phyloP scores from a whole-genome alignment of 2,329 filamentous ascomycete genomes.

The Sordariomycetes sp. region DNA sequence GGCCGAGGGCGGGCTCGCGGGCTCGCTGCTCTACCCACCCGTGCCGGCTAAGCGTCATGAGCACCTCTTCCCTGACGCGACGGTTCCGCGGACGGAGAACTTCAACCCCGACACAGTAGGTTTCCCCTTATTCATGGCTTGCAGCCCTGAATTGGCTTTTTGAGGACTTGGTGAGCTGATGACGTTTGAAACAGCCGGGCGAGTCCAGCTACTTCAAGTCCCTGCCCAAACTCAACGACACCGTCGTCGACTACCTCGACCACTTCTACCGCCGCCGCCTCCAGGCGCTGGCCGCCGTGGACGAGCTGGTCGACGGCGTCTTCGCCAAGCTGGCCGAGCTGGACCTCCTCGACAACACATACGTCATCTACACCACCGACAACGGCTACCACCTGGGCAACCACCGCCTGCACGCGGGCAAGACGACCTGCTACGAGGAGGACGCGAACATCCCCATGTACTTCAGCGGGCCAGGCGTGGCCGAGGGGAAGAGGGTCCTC shows the following conservation, averaged over 20 bases:
- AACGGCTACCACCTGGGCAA: conserved; percentile 53
- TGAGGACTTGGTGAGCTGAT: neutral
- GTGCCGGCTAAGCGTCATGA: conserved; percentile 50
- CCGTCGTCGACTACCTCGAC: conserved; percentile 34
- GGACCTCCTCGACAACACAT: conserved; percentile 52
- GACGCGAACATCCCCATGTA: conserved; percentile 49
- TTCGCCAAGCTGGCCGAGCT: conserved; percentile 28
- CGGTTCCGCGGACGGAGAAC: conserved; percentile 49
- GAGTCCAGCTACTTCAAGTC: conserved; percentile 15
- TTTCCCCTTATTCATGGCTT: conserved; percentile 2
- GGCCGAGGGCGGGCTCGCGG: neutral
- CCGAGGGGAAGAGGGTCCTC: conserved; percentile 24
- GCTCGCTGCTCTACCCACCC: conserved; percentile 30
- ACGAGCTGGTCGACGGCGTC: conserved; percentile 40
- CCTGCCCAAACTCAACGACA: conserved; percentile 27
- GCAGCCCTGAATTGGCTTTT: neutral
- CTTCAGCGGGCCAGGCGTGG: conserved; percentile 42
- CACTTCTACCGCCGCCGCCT: conserved; percentile 40
- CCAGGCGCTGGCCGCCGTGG: conserved; percentile 40
- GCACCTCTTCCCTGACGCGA: conserved; percentile 47
- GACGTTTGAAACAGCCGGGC: conserved; percentile 15
- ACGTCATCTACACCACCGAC: conserved; percentile 48
- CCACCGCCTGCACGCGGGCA: conserved; percentile 46
- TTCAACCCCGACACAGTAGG: conserved; percentile 54
- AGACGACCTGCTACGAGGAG: conserved; percentile 46